Evolutionary conservation across 2,329 filamentous ascomycete species (phyloP).

Genomic region (Phialemoniopsis sp.): DNA sequence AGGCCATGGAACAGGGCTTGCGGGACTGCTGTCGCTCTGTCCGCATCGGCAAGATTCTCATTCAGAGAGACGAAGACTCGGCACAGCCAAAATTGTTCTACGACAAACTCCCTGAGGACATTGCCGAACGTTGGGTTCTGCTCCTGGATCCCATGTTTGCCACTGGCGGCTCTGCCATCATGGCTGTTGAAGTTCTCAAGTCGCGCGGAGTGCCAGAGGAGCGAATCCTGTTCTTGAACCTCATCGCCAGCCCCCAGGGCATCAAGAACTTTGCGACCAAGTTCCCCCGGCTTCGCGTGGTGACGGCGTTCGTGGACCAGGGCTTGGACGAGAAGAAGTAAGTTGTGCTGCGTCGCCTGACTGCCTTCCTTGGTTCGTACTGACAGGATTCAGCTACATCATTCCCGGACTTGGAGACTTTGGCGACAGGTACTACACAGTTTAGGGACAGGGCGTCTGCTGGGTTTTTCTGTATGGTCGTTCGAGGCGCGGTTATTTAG

Average conservation of each 20-base stretch:
- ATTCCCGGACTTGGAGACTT: conserved; percentile 92
- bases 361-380: conserved; percentile 13
- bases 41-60: conserved; percentile 95
- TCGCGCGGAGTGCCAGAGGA: conserved; percentile 90
- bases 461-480: no score
- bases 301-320: conserved; percentile 91
- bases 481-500: no score
- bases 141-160: conserved; percentile 99
- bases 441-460: conserved; percentile 42
- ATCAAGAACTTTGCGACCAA: conserved; percentile 83
- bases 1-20: conserved; percentile 97
- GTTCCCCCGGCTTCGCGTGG: conserved; percentile 84
- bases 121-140: conserved; percentile 87
- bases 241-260: conserved; percentile 95
- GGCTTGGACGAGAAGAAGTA: conserved; percentile 98
- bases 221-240: conserved; percentile 90
- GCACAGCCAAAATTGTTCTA: conserved; percentile 91
- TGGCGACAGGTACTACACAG: conserved; percentile 91
- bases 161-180: conserved; percentile 91
- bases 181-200: conserved; percentile 93
- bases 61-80: conserved; percentile 96
- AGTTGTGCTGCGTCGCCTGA: conserved; percentile 5
- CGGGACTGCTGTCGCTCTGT: conserved; percentile 97
- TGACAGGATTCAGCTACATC: conserved; percentile 70
- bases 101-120: conserved; percentile 94